A percentile compares a stretch with the other conserved stretches of the same genome.
These are phyloP conservation scores for Porogramme epimiltina DNA, from an alignment of 1,284 basidiomycete genomes.

Conservation along the genomic window DNA sequence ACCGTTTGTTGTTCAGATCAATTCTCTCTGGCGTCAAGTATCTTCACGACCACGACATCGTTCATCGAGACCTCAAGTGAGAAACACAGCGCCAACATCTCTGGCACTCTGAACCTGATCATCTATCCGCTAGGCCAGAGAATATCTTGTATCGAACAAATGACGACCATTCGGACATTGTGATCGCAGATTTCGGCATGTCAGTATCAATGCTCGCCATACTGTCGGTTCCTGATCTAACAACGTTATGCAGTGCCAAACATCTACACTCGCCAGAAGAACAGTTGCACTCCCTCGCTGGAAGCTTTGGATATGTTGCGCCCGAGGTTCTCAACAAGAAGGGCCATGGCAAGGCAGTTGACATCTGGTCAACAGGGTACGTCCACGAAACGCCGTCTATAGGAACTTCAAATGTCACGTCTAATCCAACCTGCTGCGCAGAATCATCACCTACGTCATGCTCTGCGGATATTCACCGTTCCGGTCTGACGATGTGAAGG, in stretches of 20 bases:
- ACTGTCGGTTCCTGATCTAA: background rate
- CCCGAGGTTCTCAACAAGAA: conserved; percentile 86
- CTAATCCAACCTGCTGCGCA: conserved; percentile 30
- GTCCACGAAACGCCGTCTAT: conserved; percentile 23
- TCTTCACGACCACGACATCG: conserved; percentile 85
- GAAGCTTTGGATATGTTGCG: conserved; percentile 93
- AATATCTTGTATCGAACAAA: conserved; percentile 90
- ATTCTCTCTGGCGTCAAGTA: conserved; percentile 82
- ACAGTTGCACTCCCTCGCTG: conserved; percentile 81
- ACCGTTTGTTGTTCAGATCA: conserved; percentile 45
- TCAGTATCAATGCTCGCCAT: conserved; percentile 36
- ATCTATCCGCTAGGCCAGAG: conserved; percentile 64
- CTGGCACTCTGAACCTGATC: background rate
- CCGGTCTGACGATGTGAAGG: conserved; percentile 78
- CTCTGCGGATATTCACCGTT: conserved; percentile 95
- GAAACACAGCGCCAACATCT: conserved; percentile 25
- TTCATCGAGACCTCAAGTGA: conserved; percentile 90
- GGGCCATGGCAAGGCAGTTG: conserved; percentile 91
- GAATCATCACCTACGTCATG: conserved; percentile 92
- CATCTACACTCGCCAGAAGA: conserved; percentile 81
- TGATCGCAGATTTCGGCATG: conserved; percentile 98
- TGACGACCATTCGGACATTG: conserved; percentile 74
- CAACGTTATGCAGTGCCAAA: conserved; percentile 64
- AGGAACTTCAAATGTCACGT: too few relatives aligned
- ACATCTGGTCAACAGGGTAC: conserved; percentile 92